phyloP scores from a whole-genome alignment of 1,284 basidiomycete genomes.

The Phylloporus gajari region DNA sequence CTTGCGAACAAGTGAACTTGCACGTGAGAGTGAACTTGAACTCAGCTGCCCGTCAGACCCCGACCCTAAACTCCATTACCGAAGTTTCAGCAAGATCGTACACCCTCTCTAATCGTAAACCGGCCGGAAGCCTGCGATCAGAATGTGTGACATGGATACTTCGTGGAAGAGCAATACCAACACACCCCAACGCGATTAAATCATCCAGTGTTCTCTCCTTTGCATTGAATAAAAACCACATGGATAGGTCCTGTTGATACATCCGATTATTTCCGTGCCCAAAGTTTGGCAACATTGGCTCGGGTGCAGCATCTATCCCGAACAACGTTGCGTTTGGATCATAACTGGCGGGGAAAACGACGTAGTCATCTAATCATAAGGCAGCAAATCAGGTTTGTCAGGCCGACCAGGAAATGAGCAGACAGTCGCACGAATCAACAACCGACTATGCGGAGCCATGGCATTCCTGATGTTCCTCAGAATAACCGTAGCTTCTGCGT shows the following conservation, averaged over 20 bases:
- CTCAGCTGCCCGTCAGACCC: constrained; percentile 10
- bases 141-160: not conserved
- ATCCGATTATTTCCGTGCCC: constrained; percentile 33
- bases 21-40: not conserved
- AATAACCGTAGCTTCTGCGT: constrained; percentile 32
- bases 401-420: not conserved
- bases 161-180: not conserved
- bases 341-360: constrained; percentile 24
- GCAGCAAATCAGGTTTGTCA: not conserved
- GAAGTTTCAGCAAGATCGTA: constrained; percentile 40
- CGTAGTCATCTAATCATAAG: constrained; percentile 30
- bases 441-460: constrained; percentile 37
- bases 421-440: constrained; percentile 38
- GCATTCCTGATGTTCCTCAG: constrained; percentile 31
- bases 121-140: constrained; percentile 26
- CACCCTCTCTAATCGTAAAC: constrained; percentile 34
- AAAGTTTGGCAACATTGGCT: constrained; percentile 44
- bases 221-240: constrained; percentile 28
- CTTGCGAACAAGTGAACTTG: not conserved
- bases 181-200: constrained; percentile 28
- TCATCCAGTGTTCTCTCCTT: constrained; percentile 9
- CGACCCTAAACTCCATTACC: constrained; percentile 40
- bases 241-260: constrained; percentile 43
- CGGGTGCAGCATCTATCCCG: constrained; percentile 34
- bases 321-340: constrained; percentile 13